Base-by-base conservation (phyloP, 352 stramenopile species). In the Globisporangium acanthophoron region DNA sequence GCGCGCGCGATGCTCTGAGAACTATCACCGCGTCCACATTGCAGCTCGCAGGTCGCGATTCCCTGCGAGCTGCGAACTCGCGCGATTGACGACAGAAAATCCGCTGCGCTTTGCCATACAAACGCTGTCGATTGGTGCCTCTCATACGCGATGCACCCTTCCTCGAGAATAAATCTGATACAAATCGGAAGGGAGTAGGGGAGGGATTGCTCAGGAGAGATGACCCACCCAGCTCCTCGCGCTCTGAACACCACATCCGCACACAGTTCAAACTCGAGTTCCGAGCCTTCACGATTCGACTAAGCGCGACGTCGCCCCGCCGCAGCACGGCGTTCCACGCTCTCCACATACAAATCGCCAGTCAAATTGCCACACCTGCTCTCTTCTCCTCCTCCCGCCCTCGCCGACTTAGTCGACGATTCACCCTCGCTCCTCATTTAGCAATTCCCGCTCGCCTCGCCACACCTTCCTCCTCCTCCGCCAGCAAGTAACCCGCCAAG, bases 381-480 rank as follows among this genome's bases (percentile, higher is more conserved):
- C 46, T 44, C 45, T 51, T 21, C 16, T 18, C 24, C 16, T 20
- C 37, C 45, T 15, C 21, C 35, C 18, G n/a, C 21, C 46, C 41
- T 27, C 40, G 44, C 40, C n/a, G 5, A 18, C 61, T 67, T 67
- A 67, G 61, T 67, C 61, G 61, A 67, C 29, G 11, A 45, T 21
- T 21, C 31, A 16, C 44, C 31, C 40, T 29, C 27, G 16, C 12
- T 52, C 31, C 49, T 62, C 61, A 67, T 64, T 67, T 33, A 27
- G 16, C 33, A 59, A 67, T 56, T 55, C 41, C 6, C 21, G 21
- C 50, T 29, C 52, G 48, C 33, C 49, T 5, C 33, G 54, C 55
- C 62, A 43, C 66, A 61, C 33, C 9, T 21, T 29, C 6, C 29
- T 5, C 6, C 29, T 5, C 20, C 16, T 37, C 52, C 11, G 41